Evolutionary conservation across 139 green algal species (phyloP).

Genomic region (Gonium pectorale): DNA sequence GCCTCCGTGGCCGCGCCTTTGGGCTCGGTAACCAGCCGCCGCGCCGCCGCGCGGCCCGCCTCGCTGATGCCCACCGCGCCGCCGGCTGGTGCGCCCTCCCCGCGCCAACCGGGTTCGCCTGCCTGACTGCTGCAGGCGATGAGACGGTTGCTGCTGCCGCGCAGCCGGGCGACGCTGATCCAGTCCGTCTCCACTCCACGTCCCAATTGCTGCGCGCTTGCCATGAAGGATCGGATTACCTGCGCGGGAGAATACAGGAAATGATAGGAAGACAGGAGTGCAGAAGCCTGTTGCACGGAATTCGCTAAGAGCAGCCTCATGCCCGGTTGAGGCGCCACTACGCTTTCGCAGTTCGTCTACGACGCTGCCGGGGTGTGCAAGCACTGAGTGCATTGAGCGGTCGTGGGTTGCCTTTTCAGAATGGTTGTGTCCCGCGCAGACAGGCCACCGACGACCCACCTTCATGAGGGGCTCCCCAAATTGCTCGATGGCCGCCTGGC

Average conservation of each 20-base stretch:
- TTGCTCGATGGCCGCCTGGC: conserved; percentile 36
- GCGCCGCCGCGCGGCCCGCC: neutral
- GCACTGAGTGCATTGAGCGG: no score
- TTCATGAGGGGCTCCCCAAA: conserved; percentile 48
- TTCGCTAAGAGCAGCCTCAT: no score
- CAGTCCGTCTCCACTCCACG: neutral
- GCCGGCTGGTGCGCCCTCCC: neutral
- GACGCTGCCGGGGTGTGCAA: no score
- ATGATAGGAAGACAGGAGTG: neutral
- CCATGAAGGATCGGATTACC: conserved; percentile 31
- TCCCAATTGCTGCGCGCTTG: conserved; percentile 12
- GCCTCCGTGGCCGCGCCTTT: conserved; percentile 44
- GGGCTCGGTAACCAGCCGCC: conserved; percentile 29
- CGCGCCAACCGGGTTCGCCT: neutral
- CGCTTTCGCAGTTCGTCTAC: no score
- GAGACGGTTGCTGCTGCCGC: neutral
- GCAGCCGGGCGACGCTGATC: neutral
- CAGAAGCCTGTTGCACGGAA: no score
- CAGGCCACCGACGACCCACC: neutral
- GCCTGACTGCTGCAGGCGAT: neutral
- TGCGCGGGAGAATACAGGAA: neutral
- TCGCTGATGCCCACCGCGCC: neutral
- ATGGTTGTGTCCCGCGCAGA: no score
- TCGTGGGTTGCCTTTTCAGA: no score
- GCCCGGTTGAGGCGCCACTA: no score